phyloP scores from a whole-genome alignment of 805 yeast genomes.

The Candida silvicultrix region DNA sequence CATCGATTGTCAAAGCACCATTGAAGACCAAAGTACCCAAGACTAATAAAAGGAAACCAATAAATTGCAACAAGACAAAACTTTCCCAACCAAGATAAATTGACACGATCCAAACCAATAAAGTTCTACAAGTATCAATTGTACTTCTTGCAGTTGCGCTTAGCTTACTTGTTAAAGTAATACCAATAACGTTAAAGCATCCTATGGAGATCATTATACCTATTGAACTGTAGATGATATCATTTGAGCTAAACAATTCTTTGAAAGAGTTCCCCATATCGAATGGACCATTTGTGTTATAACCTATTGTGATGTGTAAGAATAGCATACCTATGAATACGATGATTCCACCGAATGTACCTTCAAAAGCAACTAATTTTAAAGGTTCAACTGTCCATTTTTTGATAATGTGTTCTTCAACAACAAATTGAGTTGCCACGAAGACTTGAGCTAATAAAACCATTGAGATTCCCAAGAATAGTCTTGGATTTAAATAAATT shows the following conservation, averaged over 20 bases:
- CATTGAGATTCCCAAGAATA: slow-evolving; percentile 46
- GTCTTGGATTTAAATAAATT: background rate
- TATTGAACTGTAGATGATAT: slow-evolving; percentile 47
- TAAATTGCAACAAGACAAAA: slow-evolving; percentile 52
- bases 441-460: slow-evolving; percentile 59
- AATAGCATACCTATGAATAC: slow-evolving; percentile 39
- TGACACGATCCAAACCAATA: slow-evolving; percentile 71
- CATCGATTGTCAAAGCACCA: slow-evolving; percentile 53
- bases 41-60: slow-evolving; percentile 59
- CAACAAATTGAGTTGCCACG: slow-evolving; percentile 71
- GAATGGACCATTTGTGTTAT: slow-evolving; percentile 35
- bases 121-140: slow-evolving; percentile 69
- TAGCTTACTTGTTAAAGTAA: slow-evolving; percentile 54
- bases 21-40: slow-evolving; percentile 72
- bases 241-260: slow-evolving; percentile 38
- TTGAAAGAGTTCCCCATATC: slow-evolving; percentile 45
- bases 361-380: slow-evolving; percentile 68
- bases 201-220: slow-evolving; percentile 70
- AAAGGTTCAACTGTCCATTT: slow-evolving; percentile 51
- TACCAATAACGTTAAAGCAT: slow-evolving; percentile 66
- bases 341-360: slow-evolving; percentile 52
- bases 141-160: slow-evolving; percentile 79
- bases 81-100: slow-evolving; percentile 69
- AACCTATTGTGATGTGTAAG: slow-evolving; percentile 35
- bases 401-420: slow-evolving; percentile 63